Percentiles rank a stretch among this genome's conserved stretches.
Conservation (phyloP, 495 filamentous ascomycete genomes). For the Poronia punctata region DNA sequence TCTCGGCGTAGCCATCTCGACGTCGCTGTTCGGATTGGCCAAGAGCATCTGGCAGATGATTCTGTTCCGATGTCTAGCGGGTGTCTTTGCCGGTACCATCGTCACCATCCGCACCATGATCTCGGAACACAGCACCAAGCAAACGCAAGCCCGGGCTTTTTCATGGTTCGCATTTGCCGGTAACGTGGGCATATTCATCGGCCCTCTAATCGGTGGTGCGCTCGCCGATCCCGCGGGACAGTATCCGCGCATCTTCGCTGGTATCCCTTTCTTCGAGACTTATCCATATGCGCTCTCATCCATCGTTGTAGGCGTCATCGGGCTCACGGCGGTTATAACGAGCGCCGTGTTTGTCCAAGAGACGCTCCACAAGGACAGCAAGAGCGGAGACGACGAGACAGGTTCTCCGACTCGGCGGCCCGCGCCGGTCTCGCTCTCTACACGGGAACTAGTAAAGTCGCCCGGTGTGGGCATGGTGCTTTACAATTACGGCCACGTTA, state of each 20-base stretch:
- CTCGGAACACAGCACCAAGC: conserved; percentile 57
- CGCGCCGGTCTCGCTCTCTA: conserved; percentile 33
- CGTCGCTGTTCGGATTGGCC: conserved; percentile 56
- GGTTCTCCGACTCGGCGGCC: conserved; percentile 16
- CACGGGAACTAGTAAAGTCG: conserved; percentile 47
- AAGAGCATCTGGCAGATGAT: conserved; percentile 59
- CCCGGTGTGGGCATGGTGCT: conserved; percentile 59
- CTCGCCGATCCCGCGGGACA: conserved; percentile 55
- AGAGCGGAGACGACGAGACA: conserved; percentile 18
- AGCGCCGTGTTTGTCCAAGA: conserved; percentile 51
- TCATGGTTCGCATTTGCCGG: conserved; percentile 64
- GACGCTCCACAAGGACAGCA: conserved; percentile 26
- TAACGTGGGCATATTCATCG: conserved; percentile 63
- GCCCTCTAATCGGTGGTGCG: conserved; percentile 56
- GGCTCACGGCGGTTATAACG: conserved; percentile 40
- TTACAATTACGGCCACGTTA: conserved; percentile 51
- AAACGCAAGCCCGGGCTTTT: conserved; percentile 62
- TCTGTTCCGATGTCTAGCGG: conserved; percentile 55
- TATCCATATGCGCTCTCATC: conserved; percentile 62
- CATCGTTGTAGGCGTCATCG: conserved; percentile 44
- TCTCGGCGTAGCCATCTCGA: conserved; percentile 49
- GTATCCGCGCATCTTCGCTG: conserved; percentile 49
- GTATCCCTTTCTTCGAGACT: conserved; percentile 47
- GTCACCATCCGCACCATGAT: conserved; percentile 68
- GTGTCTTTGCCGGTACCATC: conserved; percentile 61